A percentile compares a stretch with the other conserved stretches of the same genome.
Evolutionary conservation across 2,329 filamentous ascomycete species (phyloP).

Genomic region (Aspergillus candidus): DNA sequence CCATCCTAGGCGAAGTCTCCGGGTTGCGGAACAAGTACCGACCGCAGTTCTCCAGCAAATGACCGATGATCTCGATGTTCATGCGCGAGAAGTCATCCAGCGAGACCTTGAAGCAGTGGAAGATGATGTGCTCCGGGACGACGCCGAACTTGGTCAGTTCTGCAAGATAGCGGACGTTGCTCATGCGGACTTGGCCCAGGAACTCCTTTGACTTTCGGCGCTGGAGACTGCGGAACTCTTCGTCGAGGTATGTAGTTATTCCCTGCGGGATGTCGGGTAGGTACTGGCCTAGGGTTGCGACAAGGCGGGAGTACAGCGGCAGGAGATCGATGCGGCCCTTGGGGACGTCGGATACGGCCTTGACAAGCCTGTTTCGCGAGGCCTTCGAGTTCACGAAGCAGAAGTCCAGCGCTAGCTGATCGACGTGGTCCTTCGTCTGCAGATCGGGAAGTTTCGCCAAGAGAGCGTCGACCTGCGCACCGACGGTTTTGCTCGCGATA

Average conservation of each 20-base stretch:
- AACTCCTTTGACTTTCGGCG: constrained; percentile 98
- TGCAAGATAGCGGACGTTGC: constrained; percentile 95
- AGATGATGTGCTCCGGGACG: constrained; percentile 96
- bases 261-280: constrained; percentile 92
- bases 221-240: constrained; percentile 93
- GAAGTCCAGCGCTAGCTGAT: constrained; percentile 91
- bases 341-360: constrained; percentile 87
- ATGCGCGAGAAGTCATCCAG: constrained; percentile 96
- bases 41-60: constrained; percentile 91
- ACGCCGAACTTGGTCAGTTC: constrained; percentile 97
- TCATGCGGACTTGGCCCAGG: constrained; percentile 82
- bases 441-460: constrained; percentile 83
- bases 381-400: constrained; percentile 98
- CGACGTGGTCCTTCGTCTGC: constrained; percentile 83
- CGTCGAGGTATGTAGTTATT: constrained; percentile 84
- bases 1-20: constrained; percentile 89
- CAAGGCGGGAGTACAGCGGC: constrained; percentile 83
- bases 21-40: constrained; percentile 87
- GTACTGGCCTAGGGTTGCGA: constrained; percentile 88
- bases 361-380: constrained; percentile 87
- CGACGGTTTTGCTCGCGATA: constrained; percentile 95
- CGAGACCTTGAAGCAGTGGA: constrained; percentile 96
- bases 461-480: constrained; percentile 89
- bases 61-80: constrained; percentile 98
- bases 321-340: constrained; percentile 89